A percentile compares a stretch with the other conserved stretches of the same genome.
Conservation (phyloP, 495 filamentous ascomycete genomes). For the Neurospora sp. region DNA sequence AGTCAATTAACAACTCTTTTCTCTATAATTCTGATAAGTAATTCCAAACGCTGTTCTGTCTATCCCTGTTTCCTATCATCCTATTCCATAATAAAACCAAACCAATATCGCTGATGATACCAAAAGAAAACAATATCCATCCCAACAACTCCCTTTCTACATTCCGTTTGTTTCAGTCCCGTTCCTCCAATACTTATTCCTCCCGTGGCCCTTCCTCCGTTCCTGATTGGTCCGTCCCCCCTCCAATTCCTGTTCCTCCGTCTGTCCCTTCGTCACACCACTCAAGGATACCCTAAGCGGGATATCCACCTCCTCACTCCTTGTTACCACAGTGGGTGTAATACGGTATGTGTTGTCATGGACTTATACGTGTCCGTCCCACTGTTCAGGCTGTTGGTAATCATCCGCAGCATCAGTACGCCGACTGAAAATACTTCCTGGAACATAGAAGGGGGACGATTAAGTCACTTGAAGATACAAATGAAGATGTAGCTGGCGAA, state of each 20-base stretch:
- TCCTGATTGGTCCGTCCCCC: too few species aligned
- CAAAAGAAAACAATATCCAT: not conserved
- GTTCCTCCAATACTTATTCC: not conserved
- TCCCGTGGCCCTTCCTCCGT: not conserved
- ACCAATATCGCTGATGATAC: not conserved
- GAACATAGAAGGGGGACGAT: not conserved
- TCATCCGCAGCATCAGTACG: not conserved
- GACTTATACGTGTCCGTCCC: not conserved
- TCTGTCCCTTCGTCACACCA: not conserved
- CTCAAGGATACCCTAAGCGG: not conserved
- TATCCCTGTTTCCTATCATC: not conserved
- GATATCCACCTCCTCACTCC: not conserved
- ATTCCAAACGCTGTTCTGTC: not conserved
- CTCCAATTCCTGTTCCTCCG: not conserved
- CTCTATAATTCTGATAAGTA: not conserved
- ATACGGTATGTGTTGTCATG: not conserved
- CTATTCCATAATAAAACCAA: not conserved
- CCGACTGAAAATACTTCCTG: not conserved
- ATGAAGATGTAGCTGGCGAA: not conserved
- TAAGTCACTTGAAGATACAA: not conserved
- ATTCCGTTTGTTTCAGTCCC: not conserved
- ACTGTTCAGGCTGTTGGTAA: too few species aligned
- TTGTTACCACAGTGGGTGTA: not conserved
- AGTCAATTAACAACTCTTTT: not conserved
- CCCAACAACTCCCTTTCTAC: not conserved